Evolutionary conservation across 23 red algal genomes (phyloP), one percentile per base, ranked within the genome.

Genomic region (Gracilaria domingensis): DNA sequence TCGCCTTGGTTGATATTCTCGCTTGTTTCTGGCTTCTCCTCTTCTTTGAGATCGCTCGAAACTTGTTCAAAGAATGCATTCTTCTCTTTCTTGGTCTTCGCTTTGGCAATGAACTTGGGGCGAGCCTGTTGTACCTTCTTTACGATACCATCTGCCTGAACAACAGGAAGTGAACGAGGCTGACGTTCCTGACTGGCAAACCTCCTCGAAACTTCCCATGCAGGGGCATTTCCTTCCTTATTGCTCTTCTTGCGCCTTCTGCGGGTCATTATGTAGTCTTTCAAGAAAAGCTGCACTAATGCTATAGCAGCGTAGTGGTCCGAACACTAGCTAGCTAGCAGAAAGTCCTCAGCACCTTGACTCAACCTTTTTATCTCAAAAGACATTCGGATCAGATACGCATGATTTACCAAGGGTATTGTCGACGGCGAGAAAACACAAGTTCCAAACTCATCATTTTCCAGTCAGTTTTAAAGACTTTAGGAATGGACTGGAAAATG

Each of bases 21-120:
- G 38, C 26, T 34, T 4, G 30, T 25, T 26, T 45, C 40, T 30
- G 72, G 72, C 3, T 77, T 77, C 14, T 14, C 34, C 14, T 25
- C 42, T 45, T 77, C 45, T 24, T 50, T 20, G 38, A 29, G 4
- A 25, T 77, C 40, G 6, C 26, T 28, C n/a, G 50, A 45, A 50
- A 34, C 72, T 6, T 77, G 38, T 25, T 29, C n/a, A 49, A 49
- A 8, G 8, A 51, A 9, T 49, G 20, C 72, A 12, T 77, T 77
- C 72, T 48, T 56, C 50, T 77, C 69, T 25, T 77, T 56, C 50
- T 77, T 77, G 1, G 65, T 59, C 44, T 87, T 66, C 12, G 84
- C 50, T 61, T 75, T 87, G 28, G 84, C 84, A 20, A 75, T 45
- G 66, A 87, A 87, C 13, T 70, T 74, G 61, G 84, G 84, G 24